phyloP scores from a whole-genome alignment of 257 asterid species.

The Solanum arcanum region DNA sequence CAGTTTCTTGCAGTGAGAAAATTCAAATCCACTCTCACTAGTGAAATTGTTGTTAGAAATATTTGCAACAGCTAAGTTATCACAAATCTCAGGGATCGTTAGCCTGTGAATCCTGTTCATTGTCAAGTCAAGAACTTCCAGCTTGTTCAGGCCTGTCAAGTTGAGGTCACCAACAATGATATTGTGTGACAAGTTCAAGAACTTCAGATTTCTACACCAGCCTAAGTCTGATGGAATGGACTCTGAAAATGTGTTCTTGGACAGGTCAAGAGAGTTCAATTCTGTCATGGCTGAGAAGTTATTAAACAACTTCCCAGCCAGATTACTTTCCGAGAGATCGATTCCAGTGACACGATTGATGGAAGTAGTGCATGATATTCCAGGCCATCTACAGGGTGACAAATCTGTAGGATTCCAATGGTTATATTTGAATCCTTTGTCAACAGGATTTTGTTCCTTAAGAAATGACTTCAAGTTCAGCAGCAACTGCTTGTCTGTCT shows the following conservation, averaged over 20 bases:
- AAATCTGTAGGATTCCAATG: constrained; percentile 30
- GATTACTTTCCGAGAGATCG: constrained; percentile 35
- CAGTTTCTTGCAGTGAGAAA: constrained; percentile 38
- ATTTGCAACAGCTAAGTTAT: constrained; percentile 40
- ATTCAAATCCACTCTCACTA: constrained; percentile 36
- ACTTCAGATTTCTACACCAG: constrained; percentile 36
- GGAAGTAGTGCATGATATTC: constrained; percentile 38
- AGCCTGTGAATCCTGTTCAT: constrained; percentile 38
- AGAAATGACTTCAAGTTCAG: constrained; percentile 46
- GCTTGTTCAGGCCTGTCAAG: constrained; percentile 36
- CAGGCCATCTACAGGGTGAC: constrained; percentile 77
- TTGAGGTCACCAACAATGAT: constrained; percentile 45
- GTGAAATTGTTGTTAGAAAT: constrained; percentile 51
- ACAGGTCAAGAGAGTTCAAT: constrained; percentile 56
- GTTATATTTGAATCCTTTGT: constrained; percentile 40
- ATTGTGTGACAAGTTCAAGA: constrained; percentile 63
- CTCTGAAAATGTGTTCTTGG: constrained; percentile 62
- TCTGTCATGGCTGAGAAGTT: constrained; percentile 69
- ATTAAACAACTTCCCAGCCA: constrained; percentile 36
- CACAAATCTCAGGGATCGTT: constrained; percentile 42
- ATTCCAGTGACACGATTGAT: constrained; percentile 39
- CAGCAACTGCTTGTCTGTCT: constrained; percentile 48
- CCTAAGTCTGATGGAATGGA: constrained; percentile 43
- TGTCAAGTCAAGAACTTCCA: constrained; percentile 73
- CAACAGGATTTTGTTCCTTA: constrained; percentile 32